Conservation (phyloP, 2,329 filamentous ascomycete species). For the Trichoderma afroharzianum region DNA sequence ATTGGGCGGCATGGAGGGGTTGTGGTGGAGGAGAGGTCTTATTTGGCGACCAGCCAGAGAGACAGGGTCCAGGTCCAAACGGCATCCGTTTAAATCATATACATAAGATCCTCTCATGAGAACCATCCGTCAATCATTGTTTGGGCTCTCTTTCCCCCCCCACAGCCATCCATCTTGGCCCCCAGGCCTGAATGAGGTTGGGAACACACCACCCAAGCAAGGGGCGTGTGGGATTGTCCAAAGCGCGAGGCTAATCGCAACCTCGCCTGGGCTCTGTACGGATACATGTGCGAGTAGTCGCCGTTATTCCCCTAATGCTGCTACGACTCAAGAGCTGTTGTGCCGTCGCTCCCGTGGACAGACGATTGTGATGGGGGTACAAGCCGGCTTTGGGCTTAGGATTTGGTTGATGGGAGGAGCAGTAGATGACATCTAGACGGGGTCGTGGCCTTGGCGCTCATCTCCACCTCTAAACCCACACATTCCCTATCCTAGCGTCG, state of each 20-base stretch:
- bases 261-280: neutral
- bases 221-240: slow-evolving; percentile 13
- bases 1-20: slow-evolving; percentile 17
- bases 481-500: slow-evolving; percentile 17
- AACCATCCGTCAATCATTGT: slow-evolving; percentile 13
- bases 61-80: slow-evolving; percentile 19
- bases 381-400: slow-evolving; percentile 15
- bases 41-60: slow-evolving; percentile 23
- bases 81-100: slow-evolving; percentile 14
- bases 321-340: slow-evolving; percentile 14
- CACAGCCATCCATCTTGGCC: slow-evolving; percentile 15
- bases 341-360: slow-evolving; percentile 21
- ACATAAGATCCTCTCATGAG: slow-evolving; percentile 17
- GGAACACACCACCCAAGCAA: neutral
- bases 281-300: neutral
- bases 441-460: slow-evolving; percentile 18
- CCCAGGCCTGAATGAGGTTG: slow-evolving; percentile 12
- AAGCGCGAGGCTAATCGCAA: slow-evolving; percentile 1
- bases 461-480: slow-evolving; percentile 17
- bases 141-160: slow-evolving; percentile 1
- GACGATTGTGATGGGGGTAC: slow-evolving; percentile 20
- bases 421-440: slow-evolving; percentile 17
- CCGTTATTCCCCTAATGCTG: slow-evolving; percentile 4
- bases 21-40: slow-evolving; percentile 32
- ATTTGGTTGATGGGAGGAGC: slow-evolving; percentile 17